Evolutionary conservation across 768 basidiomycete genomes (phyloP), one percentile per base, ranked within the genome.

Genomic region (Serendipita sp.): DNA sequence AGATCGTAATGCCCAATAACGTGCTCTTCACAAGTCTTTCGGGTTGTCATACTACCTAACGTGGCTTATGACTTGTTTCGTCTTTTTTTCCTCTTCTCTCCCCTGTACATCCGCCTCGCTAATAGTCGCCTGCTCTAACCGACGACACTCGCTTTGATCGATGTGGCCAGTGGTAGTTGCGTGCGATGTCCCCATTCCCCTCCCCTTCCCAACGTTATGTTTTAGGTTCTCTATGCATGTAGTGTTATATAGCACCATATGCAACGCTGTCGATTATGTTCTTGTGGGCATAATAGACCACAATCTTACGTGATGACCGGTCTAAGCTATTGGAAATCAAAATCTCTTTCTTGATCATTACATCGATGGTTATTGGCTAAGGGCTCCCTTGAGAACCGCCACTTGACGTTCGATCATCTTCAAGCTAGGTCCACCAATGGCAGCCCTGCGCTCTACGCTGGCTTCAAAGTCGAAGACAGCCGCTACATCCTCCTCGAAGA

Each of bases 401-500:
- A 98, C 85, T 76, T 98, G 95, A 68, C 91, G 77, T 68, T 86
- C 81, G 11, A 99, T 80, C 81, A 91, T 95, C 69, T 79, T 79
- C 66, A 81, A 80, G 72, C 89, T 91, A 3, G 96, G 85, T 8
- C 96, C 96, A 36, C 96, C 96, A 69, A 97, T 91, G 1, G 94
- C 86, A 70, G 88, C 81, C 70, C 94, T 77, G 67, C 91, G 83
- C 78, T 99, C 96, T 13, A 98, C 93, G 67, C 88, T 91, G 56
- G 88, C 86, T 74, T 98, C 95, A 73, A 97, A 99, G 75, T 98
- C 83, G 72, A 98, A 99, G 58, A 99, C 85, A 2, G 78, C 74
- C 68, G 82, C 78, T 10, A 99, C 84, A 72, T 97, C 93, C 18
- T 86, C 83, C 10, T 79, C 78, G 72, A 99, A 99, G 69, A 85